Evolutionary conservation across 2,329 filamentous ascomycete species (phyloP).

Genomic region (Exutisphaerella laricina): DNA sequence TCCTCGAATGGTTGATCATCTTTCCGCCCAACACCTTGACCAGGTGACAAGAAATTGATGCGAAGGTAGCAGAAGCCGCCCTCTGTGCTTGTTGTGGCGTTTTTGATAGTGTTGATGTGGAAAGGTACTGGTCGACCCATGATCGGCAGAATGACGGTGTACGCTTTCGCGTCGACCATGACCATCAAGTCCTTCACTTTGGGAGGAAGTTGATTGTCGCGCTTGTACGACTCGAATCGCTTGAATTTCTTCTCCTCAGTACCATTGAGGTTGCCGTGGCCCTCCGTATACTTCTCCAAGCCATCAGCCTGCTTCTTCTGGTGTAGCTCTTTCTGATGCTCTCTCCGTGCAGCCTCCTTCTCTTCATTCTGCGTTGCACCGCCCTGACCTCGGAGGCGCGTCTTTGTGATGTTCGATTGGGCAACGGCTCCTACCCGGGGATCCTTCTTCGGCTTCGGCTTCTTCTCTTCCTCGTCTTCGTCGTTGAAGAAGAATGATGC

Average conservation of each 20-base stretch:
- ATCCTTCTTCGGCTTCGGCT: conserved; percentile 84
- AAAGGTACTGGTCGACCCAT: conserved; percentile 97
- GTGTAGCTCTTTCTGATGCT: conserved; percentile 87
- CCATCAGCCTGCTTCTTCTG: conserved; percentile 86
- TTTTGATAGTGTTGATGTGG: conserved; percentile 98
- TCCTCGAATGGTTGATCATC: conserved; percentile 98
- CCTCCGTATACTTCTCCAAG: conserved; percentile 76
- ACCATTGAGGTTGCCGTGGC: conserved; percentile 77
- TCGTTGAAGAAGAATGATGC: conserved; percentile 99
- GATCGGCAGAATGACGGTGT: conserved; percentile 86
- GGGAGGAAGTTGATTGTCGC: conserved; percentile 85
- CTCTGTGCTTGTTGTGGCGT: conserved; percentile 95
- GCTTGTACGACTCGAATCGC: conserved; percentile 97
- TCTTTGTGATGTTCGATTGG: conserved; percentile 91
- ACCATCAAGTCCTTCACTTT: conserved; percentile 82
- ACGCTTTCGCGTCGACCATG: conserved; percentile 83
- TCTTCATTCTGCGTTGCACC: conserved; percentile 85
- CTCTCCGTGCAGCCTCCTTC: conserved; percentile 75
- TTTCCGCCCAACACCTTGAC: conserved; percentile 93
- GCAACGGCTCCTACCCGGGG: conserved; percentile 78
- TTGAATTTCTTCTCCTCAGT: conserved; percentile 98
- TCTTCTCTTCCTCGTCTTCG: conserved; percentile 77
- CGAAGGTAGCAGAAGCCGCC: conserved; percentile 89
- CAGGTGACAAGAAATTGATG: conserved; percentile 95
- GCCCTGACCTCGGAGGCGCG: conserved; percentile 83